Conservation (phyloP, 1,284 basidiomycete species). For the Singerocomus rubriflavus region DNA sequence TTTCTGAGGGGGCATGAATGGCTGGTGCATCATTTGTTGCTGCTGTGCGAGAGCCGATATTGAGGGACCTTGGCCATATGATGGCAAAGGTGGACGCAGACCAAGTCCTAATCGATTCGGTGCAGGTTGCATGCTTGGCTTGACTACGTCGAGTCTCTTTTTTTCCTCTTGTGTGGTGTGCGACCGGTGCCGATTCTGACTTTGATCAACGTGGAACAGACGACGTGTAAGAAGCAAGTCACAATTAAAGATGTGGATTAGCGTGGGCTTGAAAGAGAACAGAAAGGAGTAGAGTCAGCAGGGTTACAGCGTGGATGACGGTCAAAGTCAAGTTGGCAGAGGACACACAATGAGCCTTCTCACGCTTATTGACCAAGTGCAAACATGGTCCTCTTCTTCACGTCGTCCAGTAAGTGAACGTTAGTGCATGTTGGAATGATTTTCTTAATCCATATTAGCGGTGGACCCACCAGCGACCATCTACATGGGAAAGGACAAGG, state of each 20-base stretch:
- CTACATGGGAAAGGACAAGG: conserved; percentile 97
- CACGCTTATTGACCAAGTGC: neutral
- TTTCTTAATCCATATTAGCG: conserved; percentile 33
- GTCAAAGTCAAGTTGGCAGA: conserved; percentile 5
- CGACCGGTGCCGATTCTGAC: neutral
- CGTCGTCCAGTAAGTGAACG: conserved; percentile 48
- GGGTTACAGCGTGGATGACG: neutral
- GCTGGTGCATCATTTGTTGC: conserved; percentile 62
- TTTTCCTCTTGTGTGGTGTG: neutral
- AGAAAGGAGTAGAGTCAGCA: neutral
- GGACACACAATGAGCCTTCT: too few relatives aligned
- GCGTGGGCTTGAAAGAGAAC: neutral
- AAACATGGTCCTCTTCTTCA: conserved; percentile 69
- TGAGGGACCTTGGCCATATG: conserved; percentile 83
- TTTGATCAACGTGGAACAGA: neutral
- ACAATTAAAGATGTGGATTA: conserved; percentile 4
- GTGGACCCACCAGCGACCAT: conserved; percentile 66
- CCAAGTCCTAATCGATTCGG: conserved; percentile 79
- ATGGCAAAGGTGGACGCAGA: conserved; percentile 77
- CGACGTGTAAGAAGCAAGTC: neutral
- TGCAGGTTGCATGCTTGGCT: conserved; percentile 55
- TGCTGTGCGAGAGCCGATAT: conserved; percentile 83
- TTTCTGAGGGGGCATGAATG: conserved; percentile 58
- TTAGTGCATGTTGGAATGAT: neutral
- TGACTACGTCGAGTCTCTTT: neutral